Evolutionary conservation across 2,329 filamentous ascomycete genomes (phyloP).

Genomic region (Beauveria brongniartii): DNA sequence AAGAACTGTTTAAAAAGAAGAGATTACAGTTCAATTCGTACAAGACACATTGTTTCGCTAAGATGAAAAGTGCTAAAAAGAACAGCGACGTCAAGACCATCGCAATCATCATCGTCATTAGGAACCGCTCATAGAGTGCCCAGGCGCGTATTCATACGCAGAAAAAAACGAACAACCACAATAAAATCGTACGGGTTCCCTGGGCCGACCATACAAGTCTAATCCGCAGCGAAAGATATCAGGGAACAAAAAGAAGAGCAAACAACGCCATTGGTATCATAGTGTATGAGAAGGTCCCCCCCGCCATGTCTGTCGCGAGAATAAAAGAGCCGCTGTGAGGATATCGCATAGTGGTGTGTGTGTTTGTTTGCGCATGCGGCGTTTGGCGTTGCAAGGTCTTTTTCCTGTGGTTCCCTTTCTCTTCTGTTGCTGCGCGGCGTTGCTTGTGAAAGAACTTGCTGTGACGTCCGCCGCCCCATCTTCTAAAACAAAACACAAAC

Average conservation of each 20-base stretch:
- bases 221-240: not conserved
- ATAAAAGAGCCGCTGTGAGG: not conserved
- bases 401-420: slow-evolving; percentile 6
- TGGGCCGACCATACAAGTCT: not conserved
- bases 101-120: slow-evolving; percentile 8
- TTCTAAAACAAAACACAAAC: not conserved
- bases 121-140: not conserved
- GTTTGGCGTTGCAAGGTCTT: not conserved
- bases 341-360: not conserved
- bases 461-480: not conserved
- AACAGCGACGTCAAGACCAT: slow-evolving; percentile 9
- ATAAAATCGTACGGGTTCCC: not conserved
- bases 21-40: slow-evolving; percentile 4
- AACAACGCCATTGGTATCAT: slow-evolving; percentile 9
- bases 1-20: not conserved
- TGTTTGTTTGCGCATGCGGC: not conserved
- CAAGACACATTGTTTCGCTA: slow-evolving; percentile 13
- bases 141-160: not conserved
- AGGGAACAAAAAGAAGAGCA: not conserved
- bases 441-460: not conserved
- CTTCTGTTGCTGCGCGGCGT: not conserved
- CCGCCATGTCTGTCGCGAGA: not conserved
- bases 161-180: not conserved
- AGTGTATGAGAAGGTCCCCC: not conserved
- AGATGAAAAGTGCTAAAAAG: slow-evolving; percentile 11